Evolutionary conservation across 768 basidiomycete genomes (phyloP), one percentile per base, ranked within the genome.

Genomic region (Strobilomyces confusus): DNA sequence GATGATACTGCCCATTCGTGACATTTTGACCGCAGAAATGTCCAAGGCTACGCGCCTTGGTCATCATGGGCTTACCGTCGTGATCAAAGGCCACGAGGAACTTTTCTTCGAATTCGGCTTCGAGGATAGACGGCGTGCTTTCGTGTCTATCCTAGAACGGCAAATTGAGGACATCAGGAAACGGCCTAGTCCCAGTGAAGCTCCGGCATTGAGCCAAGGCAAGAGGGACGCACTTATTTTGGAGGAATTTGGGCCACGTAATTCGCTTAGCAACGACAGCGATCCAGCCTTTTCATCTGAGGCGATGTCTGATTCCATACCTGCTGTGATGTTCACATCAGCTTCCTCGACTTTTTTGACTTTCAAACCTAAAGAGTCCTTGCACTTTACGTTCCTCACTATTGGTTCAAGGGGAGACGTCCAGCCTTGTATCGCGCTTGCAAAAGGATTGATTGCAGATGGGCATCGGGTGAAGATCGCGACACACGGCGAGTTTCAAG

Each of bases 371-470:
- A 79, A 81, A 62, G 80, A 89, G 60, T 75, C 89, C 2, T 72
- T 99, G 55, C 87, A 84, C 61, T 91, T 99, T 64, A 98, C 97
- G 0, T 93, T 95, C 72, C 72, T 98, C 57, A 98, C 95, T 1
- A 97, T 99, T 60, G 95, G 95, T 7, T 94, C 92, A 20, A 81
- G 95, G 47, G 95, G 95, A 48, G 95, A 99, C 67, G 97, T 98
- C 9, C 95, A 99, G 69, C 95, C 95, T 12, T 99, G 98, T 66
- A 98, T 99, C 61, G 87, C 97, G 2, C 77, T 99, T 9, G 90
- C 91, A 22, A 97, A 95, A 69, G 95, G 93, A 0, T 72, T 95
- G 23, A 86, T 91, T 71, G 82, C 84, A 6, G 91, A 95, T 68
- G 95, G 95, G 0, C 95, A 99, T 70, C 80, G 74, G 38, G 87